Evolutionary conservation across 2,329 filamentous ascomycete genomes (phyloP).

Genomic region (Diaporthe capsici): DNA sequence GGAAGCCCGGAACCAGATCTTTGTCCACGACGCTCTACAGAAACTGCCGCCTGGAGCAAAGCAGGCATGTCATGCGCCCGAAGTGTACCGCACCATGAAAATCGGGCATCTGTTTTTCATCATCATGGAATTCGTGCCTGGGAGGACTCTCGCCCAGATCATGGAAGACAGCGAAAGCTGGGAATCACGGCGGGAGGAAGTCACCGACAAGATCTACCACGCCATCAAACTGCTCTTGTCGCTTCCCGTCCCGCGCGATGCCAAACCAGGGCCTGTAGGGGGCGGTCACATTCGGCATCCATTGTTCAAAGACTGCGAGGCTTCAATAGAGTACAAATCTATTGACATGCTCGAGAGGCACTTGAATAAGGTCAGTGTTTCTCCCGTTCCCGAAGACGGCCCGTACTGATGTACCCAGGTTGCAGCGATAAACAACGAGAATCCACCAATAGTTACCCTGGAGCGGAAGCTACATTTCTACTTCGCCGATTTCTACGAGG

Average conservation of each 20-base stretch:
- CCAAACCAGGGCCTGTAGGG: constrained; percentile 1
- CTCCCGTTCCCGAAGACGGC: not conserved
- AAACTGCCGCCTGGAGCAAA: no score
- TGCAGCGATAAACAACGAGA: not conserved
- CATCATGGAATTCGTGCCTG: constrained; percentile 2
- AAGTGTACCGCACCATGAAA: constrained; percentile 1
- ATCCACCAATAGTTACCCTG: not conserved
- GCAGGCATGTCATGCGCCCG: not conserved
- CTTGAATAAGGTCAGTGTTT: not conserved
- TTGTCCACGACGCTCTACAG: no score
- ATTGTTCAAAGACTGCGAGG: not conserved
- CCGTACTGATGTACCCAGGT: not conserved
- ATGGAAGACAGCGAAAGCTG: not conserved
- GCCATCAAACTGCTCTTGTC: constrained; percentile 33
- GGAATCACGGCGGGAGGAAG: not conserved
- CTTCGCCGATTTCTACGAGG: not conserved
- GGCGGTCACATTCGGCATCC: not conserved
- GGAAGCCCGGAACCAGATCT: no score
- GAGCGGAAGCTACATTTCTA: not conserved
- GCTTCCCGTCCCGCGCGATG: not conserved
- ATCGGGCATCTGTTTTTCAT: not conserved
- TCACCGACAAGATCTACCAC: not conserved
- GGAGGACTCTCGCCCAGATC: not conserved
- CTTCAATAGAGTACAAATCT: not conserved
- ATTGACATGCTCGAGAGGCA: constrained; percentile 6